Conservation (phyloP, 2,329 filamentous ascomycete species). For the Nemania diffusa region DNA sequence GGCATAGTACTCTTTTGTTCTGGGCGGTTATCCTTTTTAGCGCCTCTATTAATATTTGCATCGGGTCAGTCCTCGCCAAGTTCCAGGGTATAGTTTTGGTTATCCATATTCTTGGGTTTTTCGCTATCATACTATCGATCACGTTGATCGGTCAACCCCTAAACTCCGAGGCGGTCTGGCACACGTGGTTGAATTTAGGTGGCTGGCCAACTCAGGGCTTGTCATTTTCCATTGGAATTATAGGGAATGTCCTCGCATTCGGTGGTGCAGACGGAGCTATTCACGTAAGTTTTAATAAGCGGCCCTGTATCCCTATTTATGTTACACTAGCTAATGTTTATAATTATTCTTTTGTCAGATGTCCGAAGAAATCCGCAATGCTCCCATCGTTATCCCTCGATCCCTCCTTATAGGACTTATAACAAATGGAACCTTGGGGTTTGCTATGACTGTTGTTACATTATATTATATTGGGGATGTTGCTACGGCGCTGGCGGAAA, state of each 20-base stretch:
- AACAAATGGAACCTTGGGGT: slow-evolving; percentile 63
- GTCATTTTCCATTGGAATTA: slow-evolving; percentile 38
- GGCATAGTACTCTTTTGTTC: slow-evolving; percentile 38
- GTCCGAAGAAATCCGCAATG: slow-evolving; percentile 58
- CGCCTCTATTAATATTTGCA: slow-evolving; percentile 51
- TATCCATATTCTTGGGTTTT: slow-evolving; percentile 52
- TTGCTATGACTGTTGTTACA: slow-evolving; percentile 63
- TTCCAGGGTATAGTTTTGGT: slow-evolving; percentile 55
- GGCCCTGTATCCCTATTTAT: not conserved
- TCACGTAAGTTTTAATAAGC: slow-evolving; percentile 28
- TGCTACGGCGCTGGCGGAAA: slow-evolving; percentile 53
- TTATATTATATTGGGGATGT: slow-evolving; percentile 65
- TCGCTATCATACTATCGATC: slow-evolving; percentile 45
- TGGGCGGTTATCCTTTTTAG: slow-evolving; percentile 56
- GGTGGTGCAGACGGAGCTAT: slow-evolving; percentile 54
- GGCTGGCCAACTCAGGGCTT: slow-evolving; percentile 58
- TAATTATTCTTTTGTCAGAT: slow-evolving; percentile 46
- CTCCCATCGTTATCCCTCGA: slow-evolving; percentile 59
- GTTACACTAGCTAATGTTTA: not conserved
- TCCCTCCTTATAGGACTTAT: slow-evolving; percentile 60
- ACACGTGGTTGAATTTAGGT: slow-evolving; percentile 59
- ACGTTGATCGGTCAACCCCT: slow-evolving; percentile 45
- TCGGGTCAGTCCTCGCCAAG: slow-evolving; percentile 45
- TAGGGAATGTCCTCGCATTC: slow-evolving; percentile 42
- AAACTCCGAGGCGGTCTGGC: slow-evolving; percentile 54